A percentile compares a stretch with the other conserved stretches of the same genome.
Conservation (phyloP, 176 grass and related monocot genomes). For the Puya raimondii region DNA sequence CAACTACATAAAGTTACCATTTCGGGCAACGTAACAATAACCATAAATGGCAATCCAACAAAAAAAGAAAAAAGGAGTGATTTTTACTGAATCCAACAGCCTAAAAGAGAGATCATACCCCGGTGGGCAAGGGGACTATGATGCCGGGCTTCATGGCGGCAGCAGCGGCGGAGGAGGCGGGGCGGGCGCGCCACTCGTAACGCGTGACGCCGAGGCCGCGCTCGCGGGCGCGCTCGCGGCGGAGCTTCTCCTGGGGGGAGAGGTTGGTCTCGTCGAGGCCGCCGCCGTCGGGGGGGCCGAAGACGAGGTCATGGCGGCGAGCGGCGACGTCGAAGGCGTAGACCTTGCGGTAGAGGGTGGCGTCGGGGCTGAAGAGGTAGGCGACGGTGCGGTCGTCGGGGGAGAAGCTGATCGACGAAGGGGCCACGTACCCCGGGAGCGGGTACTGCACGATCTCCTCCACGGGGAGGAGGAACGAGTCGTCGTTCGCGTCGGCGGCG, state of each 20-base stretch:
- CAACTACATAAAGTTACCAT: no score
- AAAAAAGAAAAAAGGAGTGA: background rate
- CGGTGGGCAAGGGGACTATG: conserved; percentile 72
- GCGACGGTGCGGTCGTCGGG: conserved; percentile 71
- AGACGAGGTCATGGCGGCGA: conserved; percentile 58
- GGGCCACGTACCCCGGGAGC: conserved; percentile 67
- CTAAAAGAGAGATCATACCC: conserved; percentile 31
- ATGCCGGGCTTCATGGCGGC: conserved; percentile 33
- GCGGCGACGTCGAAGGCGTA: conserved; percentile 51
- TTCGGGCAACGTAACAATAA: background rate
- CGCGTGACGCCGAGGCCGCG: conserved; percentile 84
- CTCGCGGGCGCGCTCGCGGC: conserved; percentile 77
- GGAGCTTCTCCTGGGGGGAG: conserved; percentile 73
- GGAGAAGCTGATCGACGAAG: conserved; percentile 73
- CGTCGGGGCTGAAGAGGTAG: conserved; percentile 75
- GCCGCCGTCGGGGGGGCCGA: conserved; percentile 61
- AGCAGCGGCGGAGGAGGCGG: conserved; percentile 15
- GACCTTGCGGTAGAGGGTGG: conserved; percentile 73
- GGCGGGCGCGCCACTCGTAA: conserved; percentile 67
- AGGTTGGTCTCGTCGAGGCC: conserved; percentile 80
- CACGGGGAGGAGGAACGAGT: conserved; percentile 27
- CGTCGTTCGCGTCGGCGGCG: conserved; percentile 33
- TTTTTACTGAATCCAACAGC: background rate
- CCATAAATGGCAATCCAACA: background rate
- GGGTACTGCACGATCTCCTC: conserved; percentile 91